phyloP scores from a whole-genome alignment of 2,329 filamentous ascomycete species.

The Hymenoscyphus scutula region DNA sequence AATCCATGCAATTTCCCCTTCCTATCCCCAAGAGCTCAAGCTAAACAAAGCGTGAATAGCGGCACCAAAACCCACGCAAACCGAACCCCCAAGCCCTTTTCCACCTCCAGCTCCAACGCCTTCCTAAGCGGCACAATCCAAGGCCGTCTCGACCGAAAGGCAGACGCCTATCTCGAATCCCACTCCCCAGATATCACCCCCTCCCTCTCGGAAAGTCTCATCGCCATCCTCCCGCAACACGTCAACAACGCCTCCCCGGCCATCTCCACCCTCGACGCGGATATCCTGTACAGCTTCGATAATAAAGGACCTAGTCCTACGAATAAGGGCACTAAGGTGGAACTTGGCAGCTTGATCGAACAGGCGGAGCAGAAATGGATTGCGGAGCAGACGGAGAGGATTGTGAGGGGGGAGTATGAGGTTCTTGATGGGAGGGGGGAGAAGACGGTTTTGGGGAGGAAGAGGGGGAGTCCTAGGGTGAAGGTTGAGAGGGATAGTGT shows the following conservation, averaged over 20 bases:
- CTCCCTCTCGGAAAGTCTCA: constrained; percentile 32
- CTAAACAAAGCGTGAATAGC: constrained; percentile 1
- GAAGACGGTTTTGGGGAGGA: constrained; percentile 28
- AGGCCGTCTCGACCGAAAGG: constrained; percentile 25
- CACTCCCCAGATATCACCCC: constrained; percentile 12
- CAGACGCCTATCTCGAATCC: constrained; percentile 27
- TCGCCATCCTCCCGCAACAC: constrained; percentile 34
- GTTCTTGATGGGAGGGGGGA: constrained; percentile 36
- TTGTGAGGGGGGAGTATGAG: constrained; percentile 36
- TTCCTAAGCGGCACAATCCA: constrained; percentile 3
- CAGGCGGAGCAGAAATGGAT: constrained; percentile 35
- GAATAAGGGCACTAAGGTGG: constrained; percentile 25
- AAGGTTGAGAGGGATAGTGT: constrained; percentile 23
- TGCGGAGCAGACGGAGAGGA: constrained; percentile 35
- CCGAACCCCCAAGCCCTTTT: constrained; percentile 25
- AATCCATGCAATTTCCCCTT: not conserved
- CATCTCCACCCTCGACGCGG: constrained; percentile 18
- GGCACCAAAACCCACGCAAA: constrained; percentile 27
- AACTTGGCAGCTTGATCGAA: constrained; percentile 34
- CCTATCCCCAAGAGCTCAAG: not conserved
- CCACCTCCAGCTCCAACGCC: constrained; percentile 11
- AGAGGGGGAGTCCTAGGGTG: constrained; percentile 32
- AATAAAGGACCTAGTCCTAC: constrained; percentile 29
- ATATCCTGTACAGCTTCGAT: constrained; percentile 35
- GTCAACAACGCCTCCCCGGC: constrained; percentile 28